Evolutionary conservation across 2,329 filamentous ascomycete species (phyloP).

Genomic region (Dryadomyces quercus-mongolicae): DNA sequence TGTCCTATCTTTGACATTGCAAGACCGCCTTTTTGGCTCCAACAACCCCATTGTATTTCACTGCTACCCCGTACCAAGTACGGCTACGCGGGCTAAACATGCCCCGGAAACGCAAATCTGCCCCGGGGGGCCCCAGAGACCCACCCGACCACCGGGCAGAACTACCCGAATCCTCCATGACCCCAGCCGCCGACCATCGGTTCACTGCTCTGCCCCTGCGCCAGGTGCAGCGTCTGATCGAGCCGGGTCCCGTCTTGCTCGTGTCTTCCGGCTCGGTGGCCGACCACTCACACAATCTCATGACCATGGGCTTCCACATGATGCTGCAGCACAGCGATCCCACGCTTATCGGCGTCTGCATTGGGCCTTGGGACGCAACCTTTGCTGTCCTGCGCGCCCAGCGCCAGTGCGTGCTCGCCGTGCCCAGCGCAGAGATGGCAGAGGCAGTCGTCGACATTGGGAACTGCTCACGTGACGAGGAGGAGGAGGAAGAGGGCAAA

Average conservation of each 20-base stretch:
- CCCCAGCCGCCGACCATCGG: neutral
- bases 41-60: no score
- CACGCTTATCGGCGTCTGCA: slow-evolving; percentile 18
- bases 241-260: slow-evolving; percentile 22
- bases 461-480: slow-evolving; percentile 19
- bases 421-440: slow-evolving; percentile 9
- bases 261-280: slow-evolving; percentile 20
- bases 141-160: neutral
- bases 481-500: neutral
- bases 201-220: slow-evolving; percentile 14
- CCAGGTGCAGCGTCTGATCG: slow-evolving; percentile 21
- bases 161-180: neutral
- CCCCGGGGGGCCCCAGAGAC: neutral
- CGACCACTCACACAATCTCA: slow-evolving; percentile 21
- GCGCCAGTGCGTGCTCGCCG: slow-evolving; percentile 21
- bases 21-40: no score
- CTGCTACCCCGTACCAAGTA: no score
- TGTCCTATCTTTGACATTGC: no score
- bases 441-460: slow-evolving; percentile 20
- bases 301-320: slow-evolving; percentile 26
- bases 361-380: slow-evolving; percentile 23
- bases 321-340: slow-evolving; percentile 23
- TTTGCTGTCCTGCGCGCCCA: slow-evolving; percentile 17
- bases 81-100: neutral
- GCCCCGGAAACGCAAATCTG: neutral